Evolutionary conservation across 257 asterid species (phyloP), one percentile per base, ranked within the genome.

Genomic region (Solanum etuberosum): DNA sequence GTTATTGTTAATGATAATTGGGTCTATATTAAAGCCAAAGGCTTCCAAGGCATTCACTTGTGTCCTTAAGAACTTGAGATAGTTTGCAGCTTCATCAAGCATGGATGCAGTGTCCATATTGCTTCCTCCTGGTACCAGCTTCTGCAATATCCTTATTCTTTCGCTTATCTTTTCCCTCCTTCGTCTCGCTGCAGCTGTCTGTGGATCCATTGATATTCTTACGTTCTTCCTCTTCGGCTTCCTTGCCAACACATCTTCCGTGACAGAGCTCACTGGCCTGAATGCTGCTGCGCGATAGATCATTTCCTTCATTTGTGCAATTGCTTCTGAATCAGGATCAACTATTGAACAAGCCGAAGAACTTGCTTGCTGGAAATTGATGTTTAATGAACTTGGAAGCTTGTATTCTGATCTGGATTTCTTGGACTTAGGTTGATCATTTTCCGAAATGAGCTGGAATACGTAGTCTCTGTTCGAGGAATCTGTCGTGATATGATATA

Each of bases 91-190:
- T 35, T 97, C 99, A 51, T 97, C 99, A 5, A 97, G 98, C 98
- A 96, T 97, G 16, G 99, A 96, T 29, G 99, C 99, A 1, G 99
- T 97, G 88, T 97, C 99, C 99, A 97, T 94, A 27, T 97, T 96
- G 87, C 90, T 95, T 0, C 99, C 99, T 1, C 99, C 99, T 0
- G 99, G 99, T 3, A 97, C 99, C 86, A 97, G 82, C 51, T 88
- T 90, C 89, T 97, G 99, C 92, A 97, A 91, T 89, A 91, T 95
- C 94, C 98, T 94, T 85, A 97, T 95, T 76, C 94, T 93, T 84
- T 97, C 98, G 27, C 99, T 96, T 21, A 97, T 97, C 12, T 93
- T 97, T 89, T 97, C 99, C 72, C 99, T 93, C 91, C 99, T 91
- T 89, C 94, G 98, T 88, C 99, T 77, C 6, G 99, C 99, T 5